Percentiles rank a stretch among this genome's conserved stretches.
Evolutionary conservation across 2,329 filamentous ascomycete genomes (phyloP).

Genomic region (Epichloe bromicola): DNA sequence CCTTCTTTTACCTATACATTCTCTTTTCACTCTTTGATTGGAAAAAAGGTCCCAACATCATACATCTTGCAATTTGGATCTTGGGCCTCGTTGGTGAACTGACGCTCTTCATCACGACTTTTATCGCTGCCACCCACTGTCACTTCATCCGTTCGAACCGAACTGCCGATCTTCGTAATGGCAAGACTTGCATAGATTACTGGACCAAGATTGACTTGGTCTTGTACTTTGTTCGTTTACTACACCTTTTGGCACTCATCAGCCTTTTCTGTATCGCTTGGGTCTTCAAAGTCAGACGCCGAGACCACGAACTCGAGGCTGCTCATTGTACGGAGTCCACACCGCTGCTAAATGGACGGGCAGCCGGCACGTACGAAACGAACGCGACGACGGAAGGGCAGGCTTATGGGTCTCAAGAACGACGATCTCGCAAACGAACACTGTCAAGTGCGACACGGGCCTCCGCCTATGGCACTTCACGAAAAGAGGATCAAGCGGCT

Average conservation of each 20-base stretch:
- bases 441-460: conserved; percentile 26
- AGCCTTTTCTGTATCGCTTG: conserved; percentile 31
- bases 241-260: conserved; percentile 49
- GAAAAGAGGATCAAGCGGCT: conserved; percentile 52
- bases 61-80: conserved; percentile 71
- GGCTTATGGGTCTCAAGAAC: conserved; percentile 7
- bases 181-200: conserved; percentile 21
- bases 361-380: conserved; percentile 22
- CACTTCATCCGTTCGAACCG: conserved; percentile 42
- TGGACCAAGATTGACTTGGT: conserved; percentile 45
- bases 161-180: conserved; percentile 12
- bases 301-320: conserved; percentile 25
- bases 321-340: conserved; percentile 42
- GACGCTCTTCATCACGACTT: conserved; percentile 54
- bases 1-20: conserved; percentile 78
- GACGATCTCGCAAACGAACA: conserved; percentile 22
- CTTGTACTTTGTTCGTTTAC: conserved; percentile 54
- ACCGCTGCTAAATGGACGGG: conserved; percentile 42
- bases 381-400: conserved; percentile 21
- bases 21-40: conserved; percentile 79
- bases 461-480: conserved; percentile 15
- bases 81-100: conserved; percentile 61
- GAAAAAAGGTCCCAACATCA: conserved; percentile 63
- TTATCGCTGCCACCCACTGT: conserved; percentile 52
- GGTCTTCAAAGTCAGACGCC: conserved; percentile 26